A percentile compares a stretch with the other conserved stretches of the same genome.
These are phyloP conservation scores for Fraxinus sp. DNA, from an alignment of 305 asterid genomes.

Conservation along the genomic window DNA sequence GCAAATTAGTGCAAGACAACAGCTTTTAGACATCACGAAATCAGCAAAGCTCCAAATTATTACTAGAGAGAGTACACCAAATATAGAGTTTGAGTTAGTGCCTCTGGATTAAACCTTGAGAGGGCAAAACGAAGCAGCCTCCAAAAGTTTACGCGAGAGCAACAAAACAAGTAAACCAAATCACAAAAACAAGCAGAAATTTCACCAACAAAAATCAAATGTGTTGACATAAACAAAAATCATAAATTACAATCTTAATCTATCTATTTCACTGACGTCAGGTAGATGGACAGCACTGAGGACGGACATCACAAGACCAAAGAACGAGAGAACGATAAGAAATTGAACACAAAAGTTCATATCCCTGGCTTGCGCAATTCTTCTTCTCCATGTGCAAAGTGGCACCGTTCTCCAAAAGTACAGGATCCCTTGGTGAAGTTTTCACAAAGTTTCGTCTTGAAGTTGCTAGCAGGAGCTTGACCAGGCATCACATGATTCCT, in stretches of 20 bases:
- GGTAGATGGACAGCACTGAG: neutral
- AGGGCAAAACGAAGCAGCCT: neutral
- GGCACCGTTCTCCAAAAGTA: constrained; percentile 53
- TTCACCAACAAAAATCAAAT: neutral
- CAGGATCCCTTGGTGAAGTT: constrained; percentile 50
- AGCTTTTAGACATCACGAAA: neutral
- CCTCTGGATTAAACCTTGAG: neutral
- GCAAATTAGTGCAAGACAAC: neutral
- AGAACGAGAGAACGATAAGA: neutral
- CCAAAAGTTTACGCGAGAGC: neutral
- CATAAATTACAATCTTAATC: neutral
- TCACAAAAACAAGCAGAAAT: neutral
- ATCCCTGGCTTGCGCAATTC: constrained; percentile 36
- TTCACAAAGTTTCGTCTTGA: constrained; percentile 47
- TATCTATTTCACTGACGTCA: constrained; percentile 5
- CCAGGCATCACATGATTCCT: constrained; percentile 26
- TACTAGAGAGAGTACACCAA: neutral
- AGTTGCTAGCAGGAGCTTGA: constrained; percentile 35
- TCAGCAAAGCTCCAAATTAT: neutral
- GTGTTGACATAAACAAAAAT: neutral
- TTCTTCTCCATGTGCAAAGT: constrained; percentile 53
- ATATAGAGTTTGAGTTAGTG: neutral
- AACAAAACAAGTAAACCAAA: neutral
- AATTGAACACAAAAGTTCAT: neutral
- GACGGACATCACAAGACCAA: neutral